phyloP scores from a whole-genome alignment of 2,329 filamentous ascomycete genomes.

The Rutstroemia sp. region DNA sequence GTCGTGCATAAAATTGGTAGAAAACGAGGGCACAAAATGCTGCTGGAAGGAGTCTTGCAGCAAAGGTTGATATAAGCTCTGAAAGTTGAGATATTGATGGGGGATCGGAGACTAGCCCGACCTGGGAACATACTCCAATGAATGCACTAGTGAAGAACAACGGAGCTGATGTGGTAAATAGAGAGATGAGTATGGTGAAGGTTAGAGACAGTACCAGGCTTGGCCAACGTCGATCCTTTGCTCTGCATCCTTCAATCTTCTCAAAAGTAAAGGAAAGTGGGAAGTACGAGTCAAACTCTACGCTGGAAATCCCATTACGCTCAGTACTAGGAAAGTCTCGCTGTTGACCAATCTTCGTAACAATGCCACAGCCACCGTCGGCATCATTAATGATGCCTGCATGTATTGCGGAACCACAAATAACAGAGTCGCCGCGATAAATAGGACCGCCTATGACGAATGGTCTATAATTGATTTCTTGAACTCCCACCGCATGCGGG shows the following conservation, averaged over 20 bases:
- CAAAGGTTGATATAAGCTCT: conserved; percentile 65
- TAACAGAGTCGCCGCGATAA: conserved; percentile 88
- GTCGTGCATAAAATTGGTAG: conserved; percentile 70
- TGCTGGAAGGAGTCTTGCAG: conserved; percentile 80
- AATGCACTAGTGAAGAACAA: conserved; percentile 85
- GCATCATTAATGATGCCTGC: conserved; percentile 67
- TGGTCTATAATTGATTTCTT: conserved; percentile 55
- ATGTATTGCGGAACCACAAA: conserved; percentile 80
- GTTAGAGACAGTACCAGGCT: conserved; percentile 73
- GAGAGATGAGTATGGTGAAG: conserved; percentile 69
- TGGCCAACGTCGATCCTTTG: conserved; percentile 76
- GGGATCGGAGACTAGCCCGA: conserved; percentile 83
- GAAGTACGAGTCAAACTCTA: conserved; percentile 80
- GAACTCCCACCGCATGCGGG: conserved; percentile 65
- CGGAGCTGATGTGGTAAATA: conserved; percentile 72
- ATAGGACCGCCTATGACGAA: conserved; percentile 64
- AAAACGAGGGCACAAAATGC: conserved; percentile 83
- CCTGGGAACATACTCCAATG: conserved; percentile 77
- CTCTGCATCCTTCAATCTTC: conserved; percentile 54
- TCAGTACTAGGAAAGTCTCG: conserved; percentile 55
- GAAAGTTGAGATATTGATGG: conserved; percentile 62
- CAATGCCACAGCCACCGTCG: conserved; percentile 74
- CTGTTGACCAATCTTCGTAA: conserved; percentile 63
- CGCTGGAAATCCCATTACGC: conserved; percentile 65
- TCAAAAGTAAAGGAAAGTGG: conserved; percentile 83